Percentiles rank a stretch among this genome's conserved stretches.
These are phyloP conservation scores for Croton setiger DNA, from an alignment of 441 rosid genomes.

Conservation along the genomic window DNA sequence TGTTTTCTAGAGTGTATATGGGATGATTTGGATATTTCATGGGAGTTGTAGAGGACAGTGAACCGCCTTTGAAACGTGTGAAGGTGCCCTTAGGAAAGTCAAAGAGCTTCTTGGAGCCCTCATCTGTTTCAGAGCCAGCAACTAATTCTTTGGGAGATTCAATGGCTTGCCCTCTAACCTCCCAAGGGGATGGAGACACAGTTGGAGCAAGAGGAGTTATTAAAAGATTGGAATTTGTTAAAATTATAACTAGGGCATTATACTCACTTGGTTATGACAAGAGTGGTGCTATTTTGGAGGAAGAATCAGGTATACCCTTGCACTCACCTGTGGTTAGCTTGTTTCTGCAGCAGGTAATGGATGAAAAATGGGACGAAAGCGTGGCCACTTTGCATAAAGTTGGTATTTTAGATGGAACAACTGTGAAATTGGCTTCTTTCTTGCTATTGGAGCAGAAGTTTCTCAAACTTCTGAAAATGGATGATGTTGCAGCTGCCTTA, in stretches of 20 bases:
- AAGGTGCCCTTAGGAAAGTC: conserved; percentile 44
- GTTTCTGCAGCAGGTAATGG: conserved; percentile 47
- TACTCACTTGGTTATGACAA: conserved; percentile 63
- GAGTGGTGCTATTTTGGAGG: conserved; percentile 57
- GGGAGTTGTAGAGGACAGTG: conserved; percentile 78
- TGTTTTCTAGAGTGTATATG: conserved; percentile 40
- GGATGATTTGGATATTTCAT: conserved; percentile 75
- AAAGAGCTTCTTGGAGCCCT: conserved; percentile 40
- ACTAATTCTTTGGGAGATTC: conserved; percentile 43
- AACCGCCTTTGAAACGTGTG: conserved; percentile 67
- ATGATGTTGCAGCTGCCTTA: conserved; percentile 51
- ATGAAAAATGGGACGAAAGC: conserved; percentile 59
- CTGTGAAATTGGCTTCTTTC: conserved; percentile 53
- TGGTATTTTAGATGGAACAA: conserved; percentile 41
- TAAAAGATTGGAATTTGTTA: conserved; percentile 57
- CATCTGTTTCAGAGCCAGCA: conserved; percentile 35
- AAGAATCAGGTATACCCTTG: conserved; percentile 64
- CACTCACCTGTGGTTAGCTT: conserved; percentile 41
- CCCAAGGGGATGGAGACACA: conserved; percentile 49
- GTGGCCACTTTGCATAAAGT: conserved; percentile 39
- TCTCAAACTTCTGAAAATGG: conserved; percentile 42
- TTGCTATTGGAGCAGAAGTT: conserved; percentile 67
- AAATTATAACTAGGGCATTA: conserved; percentile 54
- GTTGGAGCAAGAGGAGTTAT: conserved; percentile 61
- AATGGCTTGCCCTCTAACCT: conserved; percentile 60